A percentile compares a stretch with the other conserved stretches of the same genome.
Conservation (phyloP, 495 filamentous ascomycete genomes). For the Glarea lozoyensis region DNA sequence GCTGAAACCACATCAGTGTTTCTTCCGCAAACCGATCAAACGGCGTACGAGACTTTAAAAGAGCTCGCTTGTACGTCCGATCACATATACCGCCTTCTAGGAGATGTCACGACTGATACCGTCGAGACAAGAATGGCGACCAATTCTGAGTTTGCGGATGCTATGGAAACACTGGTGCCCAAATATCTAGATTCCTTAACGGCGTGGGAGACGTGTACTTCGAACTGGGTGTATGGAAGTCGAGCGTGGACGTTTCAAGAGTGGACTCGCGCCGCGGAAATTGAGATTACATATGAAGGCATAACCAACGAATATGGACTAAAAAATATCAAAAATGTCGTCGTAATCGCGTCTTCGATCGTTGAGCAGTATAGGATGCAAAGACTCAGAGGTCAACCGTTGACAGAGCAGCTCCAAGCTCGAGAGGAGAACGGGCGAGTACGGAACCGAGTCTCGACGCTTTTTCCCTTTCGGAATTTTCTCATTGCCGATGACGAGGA, state of each 20-base stretch:
- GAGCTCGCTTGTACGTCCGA: too few relatives aligned
- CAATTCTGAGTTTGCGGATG: too few relatives aligned
- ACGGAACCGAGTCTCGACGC: too few relatives aligned
- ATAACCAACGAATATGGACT: background rate
- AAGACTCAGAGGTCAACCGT: too few relatives aligned
- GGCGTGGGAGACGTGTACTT: background rate
- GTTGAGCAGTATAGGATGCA: too few relatives aligned
- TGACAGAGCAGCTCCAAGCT: too few relatives aligned
- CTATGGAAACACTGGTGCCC: too few relatives aligned
- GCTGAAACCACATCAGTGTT: constrained; percentile 2
- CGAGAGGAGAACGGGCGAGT: too few relatives aligned
- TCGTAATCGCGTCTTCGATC: too few relatives aligned
- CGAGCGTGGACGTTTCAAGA: background rate
- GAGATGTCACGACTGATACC: background rate
- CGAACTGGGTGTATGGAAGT: background rate
- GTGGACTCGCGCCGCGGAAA: background rate
- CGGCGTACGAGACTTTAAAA: background rate
- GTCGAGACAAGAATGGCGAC: background rate
- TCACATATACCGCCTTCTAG: background rate
- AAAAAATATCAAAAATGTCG: background rate
- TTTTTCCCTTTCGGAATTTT: too few relatives aligned
- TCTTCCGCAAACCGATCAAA: background rate
- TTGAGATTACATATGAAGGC: background rate
- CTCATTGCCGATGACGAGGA: too few relatives aligned
- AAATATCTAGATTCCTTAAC: background rate